Base-by-base conservation (phyloP, 441 rosid species). In the Pelargonium exstipulatum region DNA sequence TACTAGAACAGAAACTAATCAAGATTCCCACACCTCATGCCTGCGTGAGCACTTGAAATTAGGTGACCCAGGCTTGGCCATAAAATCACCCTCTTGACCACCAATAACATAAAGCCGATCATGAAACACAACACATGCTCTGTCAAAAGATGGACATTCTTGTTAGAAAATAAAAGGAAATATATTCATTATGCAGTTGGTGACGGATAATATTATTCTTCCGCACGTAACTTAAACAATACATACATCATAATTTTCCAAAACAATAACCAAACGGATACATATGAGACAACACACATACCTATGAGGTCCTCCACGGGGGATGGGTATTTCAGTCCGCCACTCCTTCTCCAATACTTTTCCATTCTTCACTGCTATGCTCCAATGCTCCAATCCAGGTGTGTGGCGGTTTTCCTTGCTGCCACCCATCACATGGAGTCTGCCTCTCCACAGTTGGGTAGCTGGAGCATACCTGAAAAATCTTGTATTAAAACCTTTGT, bases 31-130 rank as follows among this genome's bases (percentile, higher is more conserved):
- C 76, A 90, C 98, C 92, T 93, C 98, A 74, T 80, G 80, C 72
- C 96, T 87, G 0, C 95, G 88, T 1, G 98, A 90, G 83, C 98
- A 91, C 77, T 94, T 94, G 82, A 91, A 95, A 73, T 90, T 89
- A n/a, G 99, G 92, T 3, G 98, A 95, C 82, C 98, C 96, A 53
- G 96, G 96, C 83, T 90, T 91, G 13, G 98, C 97, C 99, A 95
- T 90, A 81, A 91, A 94, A 84, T 94, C 99, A 74, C 97, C 99
- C 76, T 91, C 96, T 84, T 94, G 99, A 71, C 99, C 99, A 17
- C 97, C 99, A 72, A 91, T 76, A 45, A 94, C 89, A 72, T 80
- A 81, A 74, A 94, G 92, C 14, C 77, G 80, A 71, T 88, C 95
- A 79, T 88, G 76, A 73, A 81, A 87, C 70, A 89, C 96, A 37